Conservation (phyloP, 2,329 filamentous ascomycete genomes). For the Fonsecaea nubica region DNA sequence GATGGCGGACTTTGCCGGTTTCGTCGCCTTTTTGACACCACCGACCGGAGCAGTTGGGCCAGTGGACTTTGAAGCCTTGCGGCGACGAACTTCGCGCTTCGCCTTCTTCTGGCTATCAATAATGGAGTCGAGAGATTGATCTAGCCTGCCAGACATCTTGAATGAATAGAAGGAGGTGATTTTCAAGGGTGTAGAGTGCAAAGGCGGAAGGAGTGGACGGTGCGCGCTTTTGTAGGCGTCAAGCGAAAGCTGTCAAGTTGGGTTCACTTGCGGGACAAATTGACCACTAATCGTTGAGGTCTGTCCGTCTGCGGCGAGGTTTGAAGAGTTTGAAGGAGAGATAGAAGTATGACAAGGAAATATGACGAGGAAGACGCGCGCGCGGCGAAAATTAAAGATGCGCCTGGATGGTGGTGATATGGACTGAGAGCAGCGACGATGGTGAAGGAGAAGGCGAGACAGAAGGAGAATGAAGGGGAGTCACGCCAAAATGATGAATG, state of each 20-base stretch:
- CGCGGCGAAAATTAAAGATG: conserved; percentile 27
- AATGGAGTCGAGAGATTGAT: conserved; percentile 97
- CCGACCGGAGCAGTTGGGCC: conserved; percentile 71
- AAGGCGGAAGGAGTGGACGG: conserved; percentile 22
- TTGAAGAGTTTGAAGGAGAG: conserved; percentile 10
- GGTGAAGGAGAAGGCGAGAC: conserved; percentile 14
- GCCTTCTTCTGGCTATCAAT: conserved; percentile 74
- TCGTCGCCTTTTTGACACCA: conserved; percentile 81
- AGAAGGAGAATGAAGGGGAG: conserved; percentile 13
- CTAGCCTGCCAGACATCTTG: conserved; percentile 91
- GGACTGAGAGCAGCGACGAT: conserved; percentile 13
- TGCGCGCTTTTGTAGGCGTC: conserved; percentile 5
- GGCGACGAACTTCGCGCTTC: conserved; percentile 57
- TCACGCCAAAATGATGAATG: conserved; percentile 13
- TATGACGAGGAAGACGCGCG: conserved; percentile 2
- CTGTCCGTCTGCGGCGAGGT: neutral
- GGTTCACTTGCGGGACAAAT: neutral
- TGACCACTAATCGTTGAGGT: neutral
- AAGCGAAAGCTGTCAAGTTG: neutral
- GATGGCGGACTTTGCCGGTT: conserved; percentile 49
- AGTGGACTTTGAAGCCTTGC: conserved; percentile 49
- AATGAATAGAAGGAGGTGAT: conserved; percentile 28
- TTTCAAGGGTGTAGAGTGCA: conserved; percentile 19
- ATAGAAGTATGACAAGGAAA: conserved; percentile 8
- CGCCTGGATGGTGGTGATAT: conserved; percentile 23